Evolutionary conservation across 2,329 filamentous ascomycete genomes (phyloP).

Genomic region (Fusarium tjaetaba): DNA sequence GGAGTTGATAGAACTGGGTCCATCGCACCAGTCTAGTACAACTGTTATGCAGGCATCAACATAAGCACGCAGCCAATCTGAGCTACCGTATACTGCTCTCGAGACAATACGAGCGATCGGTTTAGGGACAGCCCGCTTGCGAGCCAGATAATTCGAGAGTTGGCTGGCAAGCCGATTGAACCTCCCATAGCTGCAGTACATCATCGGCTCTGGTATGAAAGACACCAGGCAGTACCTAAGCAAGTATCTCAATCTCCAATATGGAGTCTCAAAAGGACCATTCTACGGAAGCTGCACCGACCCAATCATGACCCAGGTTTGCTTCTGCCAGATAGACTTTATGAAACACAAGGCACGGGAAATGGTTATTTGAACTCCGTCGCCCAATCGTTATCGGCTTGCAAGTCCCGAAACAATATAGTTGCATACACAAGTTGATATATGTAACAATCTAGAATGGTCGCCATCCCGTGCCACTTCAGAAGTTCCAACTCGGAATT

Average conservation of each 20-base stretch:
- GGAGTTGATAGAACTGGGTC: constrained; percentile 11
- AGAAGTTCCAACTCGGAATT: background rate
- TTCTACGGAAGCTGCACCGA: background rate
- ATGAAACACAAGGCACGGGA: background rate
- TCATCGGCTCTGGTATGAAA: background rate
- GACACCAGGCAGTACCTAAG: background rate
- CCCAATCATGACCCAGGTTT: background rate
- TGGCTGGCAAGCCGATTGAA: background rate
- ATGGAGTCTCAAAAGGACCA: background rate
- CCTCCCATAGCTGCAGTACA: background rate
- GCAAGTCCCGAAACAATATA: background rate
- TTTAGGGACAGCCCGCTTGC: background rate
- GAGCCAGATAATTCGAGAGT: background rate
- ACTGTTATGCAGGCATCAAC: constrained; percentile 23
- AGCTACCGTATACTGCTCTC: background rate
- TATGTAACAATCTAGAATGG: background rate
- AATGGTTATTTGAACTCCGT: background rate
- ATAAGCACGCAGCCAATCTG: constrained; percentile 9
- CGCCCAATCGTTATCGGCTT: background rate
- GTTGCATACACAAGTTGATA: background rate
- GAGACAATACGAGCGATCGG: background rate
- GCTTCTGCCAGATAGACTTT: constrained; percentile 2
- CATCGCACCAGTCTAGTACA: constrained; percentile 10
- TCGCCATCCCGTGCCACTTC: background rate
- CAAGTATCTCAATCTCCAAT: background rate